Evolutionary conservation across 495 filamentous ascomycete genomes (phyloP).

Genomic region (Aspergillus leporis): DNA sequence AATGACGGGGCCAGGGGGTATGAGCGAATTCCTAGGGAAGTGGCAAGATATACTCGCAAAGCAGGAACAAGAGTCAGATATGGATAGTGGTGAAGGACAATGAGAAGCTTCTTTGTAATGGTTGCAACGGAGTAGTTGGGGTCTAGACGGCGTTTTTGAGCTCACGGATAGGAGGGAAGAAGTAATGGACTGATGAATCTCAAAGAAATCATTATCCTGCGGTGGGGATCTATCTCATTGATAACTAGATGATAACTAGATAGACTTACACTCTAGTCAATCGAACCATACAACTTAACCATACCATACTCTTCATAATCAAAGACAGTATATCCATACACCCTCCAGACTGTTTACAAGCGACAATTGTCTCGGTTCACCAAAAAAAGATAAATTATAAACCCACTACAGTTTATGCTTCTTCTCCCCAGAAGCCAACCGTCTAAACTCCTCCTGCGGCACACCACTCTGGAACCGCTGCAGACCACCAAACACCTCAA

Average conservation of each 20-base stretch:
- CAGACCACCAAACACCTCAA: conserved; percentile 83
- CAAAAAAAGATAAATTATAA: not conserved
- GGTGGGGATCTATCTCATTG: not conserved
- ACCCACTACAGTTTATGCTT: conserved; percentile 77
- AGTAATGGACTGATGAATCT: not conserved
- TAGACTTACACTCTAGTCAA: not conserved
- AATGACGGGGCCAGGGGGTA: conserved; percentile 59
- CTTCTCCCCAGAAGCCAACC: conserved; percentile 64
- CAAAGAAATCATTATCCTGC: not conserved
- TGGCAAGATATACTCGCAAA: conserved; percentile 80
- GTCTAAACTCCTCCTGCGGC: conserved; percentile 83
- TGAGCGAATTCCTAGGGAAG: conserved; percentile 82
- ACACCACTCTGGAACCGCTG: conserved; percentile 75
- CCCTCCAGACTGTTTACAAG: not conserved
- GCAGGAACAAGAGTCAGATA: conserved; percentile 50
- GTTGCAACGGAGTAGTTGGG: not conserved
- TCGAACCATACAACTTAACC: not conserved
- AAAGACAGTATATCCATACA: too few relatives aligned
- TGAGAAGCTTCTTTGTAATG: conserved; percentile 17
- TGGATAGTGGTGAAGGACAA: conserved; percentile 42
- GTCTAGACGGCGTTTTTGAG: conserved; percentile 16
- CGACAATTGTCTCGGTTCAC: not conserved
- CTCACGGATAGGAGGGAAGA: not conserved
- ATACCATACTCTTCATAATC: not conserved
- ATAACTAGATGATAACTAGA: not conserved